Conservation (phyloP, 306 rosid genomes). For the Quercus ilex region DNA sequence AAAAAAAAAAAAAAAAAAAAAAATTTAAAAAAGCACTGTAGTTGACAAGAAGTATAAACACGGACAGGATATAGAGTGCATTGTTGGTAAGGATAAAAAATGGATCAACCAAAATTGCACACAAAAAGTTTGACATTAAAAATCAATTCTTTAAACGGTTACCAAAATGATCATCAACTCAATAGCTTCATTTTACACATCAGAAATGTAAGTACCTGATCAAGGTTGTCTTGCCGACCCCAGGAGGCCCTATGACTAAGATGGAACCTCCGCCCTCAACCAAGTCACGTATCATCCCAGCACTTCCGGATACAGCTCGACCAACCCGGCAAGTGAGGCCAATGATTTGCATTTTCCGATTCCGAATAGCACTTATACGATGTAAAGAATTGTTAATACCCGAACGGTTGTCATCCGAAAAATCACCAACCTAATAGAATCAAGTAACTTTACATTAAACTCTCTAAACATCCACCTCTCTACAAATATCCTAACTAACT, state of each 20-base stretch:
- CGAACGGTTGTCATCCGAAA: constrained; percentile 97
- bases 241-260: constrained; percentile 98
- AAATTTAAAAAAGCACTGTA: not conserved
- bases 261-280: constrained; percentile 76
- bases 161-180: not conserved
- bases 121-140: not conserved
- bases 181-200: not conserved
- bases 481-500: not conserved
- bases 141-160: not conserved
- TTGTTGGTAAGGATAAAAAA: not conserved
- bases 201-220: constrained; percentile 54
- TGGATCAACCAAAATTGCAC: not conserved
- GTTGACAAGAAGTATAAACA: not conserved
- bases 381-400: constrained; percentile 91
- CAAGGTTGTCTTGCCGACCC: constrained; percentile 96
- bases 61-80: not conserved
- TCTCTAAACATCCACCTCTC: constrained; percentile 1
- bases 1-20: not conserved
- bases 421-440: constrained; percentile 78
- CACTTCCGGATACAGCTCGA: constrained; percentile 86
- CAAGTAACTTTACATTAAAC: constrained; percentile 3
- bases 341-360: constrained; percentile 84
- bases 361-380: constrained; percentile 91
- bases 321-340: constrained; percentile 99
- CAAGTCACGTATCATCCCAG: constrained; percentile 82